Evolutionary conservation across 257 asterid species (phyloP).

Genomic region (Salvia splendens): DNA sequence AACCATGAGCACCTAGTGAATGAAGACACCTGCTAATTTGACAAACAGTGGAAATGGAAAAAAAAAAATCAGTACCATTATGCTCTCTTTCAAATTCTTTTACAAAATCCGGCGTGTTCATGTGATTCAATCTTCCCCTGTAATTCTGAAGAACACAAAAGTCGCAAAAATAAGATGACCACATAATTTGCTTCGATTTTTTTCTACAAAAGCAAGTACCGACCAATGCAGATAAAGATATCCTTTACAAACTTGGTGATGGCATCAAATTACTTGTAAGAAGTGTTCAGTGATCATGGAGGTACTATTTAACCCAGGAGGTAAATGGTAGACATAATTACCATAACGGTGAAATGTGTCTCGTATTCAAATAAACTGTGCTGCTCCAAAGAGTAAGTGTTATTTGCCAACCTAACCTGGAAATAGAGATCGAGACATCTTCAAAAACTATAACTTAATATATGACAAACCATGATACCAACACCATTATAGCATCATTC

Average conservation of each 20-base stretch:
- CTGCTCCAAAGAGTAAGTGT: slow-evolving; percentile 70
- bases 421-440: slow-evolving; percentile 23
- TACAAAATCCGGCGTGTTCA: slow-evolving; percentile 76
- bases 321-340: slow-evolving; percentile 36
- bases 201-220: slow-evolving; percentile 8
- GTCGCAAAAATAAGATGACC: slow-evolving; percentile 11
- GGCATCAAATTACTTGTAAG: slow-evolving; percentile 9
- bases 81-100: slow-evolving; percentile 86
- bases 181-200: slow-evolving; percentile 27
- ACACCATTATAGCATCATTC: slow-evolving; percentile 9
- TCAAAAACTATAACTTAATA: not conserved
- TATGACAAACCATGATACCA: not conserved
- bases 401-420: slow-evolving; percentile 94
- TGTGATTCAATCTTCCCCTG: slow-evolving; percentile 81
- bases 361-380: slow-evolving; percentile 84
- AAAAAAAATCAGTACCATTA: slow-evolving; percentile 51
- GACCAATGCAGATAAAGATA: slow-evolving; percentile 8
- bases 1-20: slow-evolving; percentile 17
- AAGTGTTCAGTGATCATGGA: slow-evolving; percentile 16
- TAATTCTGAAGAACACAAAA: slow-evolving; percentile 57
- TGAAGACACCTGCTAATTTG: not conserved
- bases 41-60: slow-evolving; percentile 16
- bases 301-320: slow-evolving; percentile 7
- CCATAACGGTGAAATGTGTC: slow-evolving; percentile 98
- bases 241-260: not conserved